Conservation (phyloP, 257 asterid species). For the Linaria vulgaris region DNA sequence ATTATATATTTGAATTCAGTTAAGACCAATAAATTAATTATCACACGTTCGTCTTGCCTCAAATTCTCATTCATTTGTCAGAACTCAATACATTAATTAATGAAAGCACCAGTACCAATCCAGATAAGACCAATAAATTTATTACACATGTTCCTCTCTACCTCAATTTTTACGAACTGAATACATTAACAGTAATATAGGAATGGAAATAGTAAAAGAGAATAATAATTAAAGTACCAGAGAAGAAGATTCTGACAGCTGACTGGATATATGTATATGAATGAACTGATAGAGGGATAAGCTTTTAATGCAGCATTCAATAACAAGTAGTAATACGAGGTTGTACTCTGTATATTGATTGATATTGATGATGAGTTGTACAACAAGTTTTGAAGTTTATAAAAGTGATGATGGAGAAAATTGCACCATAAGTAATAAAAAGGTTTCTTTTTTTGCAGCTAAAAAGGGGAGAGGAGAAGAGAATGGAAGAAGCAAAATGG, state of each 20-base stretch:
- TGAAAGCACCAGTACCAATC: too few species aligned
- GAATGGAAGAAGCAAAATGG: conserved; percentile 12
- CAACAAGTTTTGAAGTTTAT: too few species aligned
- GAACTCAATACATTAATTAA: too few species aligned
- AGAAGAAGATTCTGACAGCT: conserved; percentile 17
- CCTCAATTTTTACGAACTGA: background rate
- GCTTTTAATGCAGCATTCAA: conserved; percentile 52
- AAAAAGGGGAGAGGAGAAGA: conserved; percentile 19
- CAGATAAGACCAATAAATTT: background rate
- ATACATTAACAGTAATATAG: background rate
- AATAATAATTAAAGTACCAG: conserved; percentile 11
- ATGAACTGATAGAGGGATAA: conserved; percentile 27
- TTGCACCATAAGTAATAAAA: conserved; percentile 30
- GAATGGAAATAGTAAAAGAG: background rate
- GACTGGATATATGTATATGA: background rate
- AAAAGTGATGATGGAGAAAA: conserved; percentile 32
- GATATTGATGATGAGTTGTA: conserved; percentile 44
- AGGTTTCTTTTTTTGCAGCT: too few species aligned
- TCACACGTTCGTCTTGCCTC: too few species aligned
- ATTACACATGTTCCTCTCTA: background rate
- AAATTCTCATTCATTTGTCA: too few species aligned
- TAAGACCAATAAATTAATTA: too few species aligned
- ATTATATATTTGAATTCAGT: too few species aligned
- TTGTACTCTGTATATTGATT: conserved; percentile 14
- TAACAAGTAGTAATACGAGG: conserved; percentile 25